Evolutionary conservation across 176 grass and related monocot genomes (phyloP), one percentile per base, ranked within the genome.

Genomic region (Themeda triandra): DNA sequence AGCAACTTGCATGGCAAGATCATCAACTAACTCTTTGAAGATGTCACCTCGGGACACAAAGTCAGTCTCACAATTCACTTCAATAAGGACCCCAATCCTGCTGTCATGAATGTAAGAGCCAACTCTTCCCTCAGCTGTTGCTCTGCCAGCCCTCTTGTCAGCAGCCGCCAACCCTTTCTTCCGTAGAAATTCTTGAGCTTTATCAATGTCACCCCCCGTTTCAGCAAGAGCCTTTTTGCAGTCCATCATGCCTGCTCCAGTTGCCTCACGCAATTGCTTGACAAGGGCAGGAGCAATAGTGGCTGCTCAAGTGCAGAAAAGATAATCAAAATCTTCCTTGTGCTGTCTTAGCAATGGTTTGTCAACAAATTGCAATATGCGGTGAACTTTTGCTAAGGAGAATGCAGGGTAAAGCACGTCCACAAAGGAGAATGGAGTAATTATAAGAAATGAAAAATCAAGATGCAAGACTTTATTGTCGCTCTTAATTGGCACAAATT

Each of bases 61-160:
- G 81, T 99, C 96, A n/a, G 96, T 99, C 90, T 99, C 96, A 70
- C 96, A 99, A 60, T 99, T 99, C 58, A 99, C 92, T 86, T 99
- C 96, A 28, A 99, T 72, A 39, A 99, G 89, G 68, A 99, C 83
- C 27, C 58, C 58, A 9, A 62, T 62, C 27, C 58, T 62, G n/a
- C 58, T 62, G 58, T 62, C 58, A 27, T 62, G 58, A 13, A 62
- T 62, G 58, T 62, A 62, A 13, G 58, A 95, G 48, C 96, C 96
- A 75, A 99, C 92, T 80, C 92, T 87, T 75, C 96, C 96, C 83
- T 99, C 96, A 2, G 89, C 93, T 66, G 96, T 95, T 28, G 81
- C 84, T 82, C 96, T 95, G 75, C 89, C 92, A 59, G 96, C 76
- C 88, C 92, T 96, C 91, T 99, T 99, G 78, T 99, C 96, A 78